A percentile compares a stretch with the other conserved stretches of the same genome.
These are phyloP conservation scores for Russula lepida DNA, from an alignment of 768 basidiomycete genomes.

Conservation along the genomic window DNA sequence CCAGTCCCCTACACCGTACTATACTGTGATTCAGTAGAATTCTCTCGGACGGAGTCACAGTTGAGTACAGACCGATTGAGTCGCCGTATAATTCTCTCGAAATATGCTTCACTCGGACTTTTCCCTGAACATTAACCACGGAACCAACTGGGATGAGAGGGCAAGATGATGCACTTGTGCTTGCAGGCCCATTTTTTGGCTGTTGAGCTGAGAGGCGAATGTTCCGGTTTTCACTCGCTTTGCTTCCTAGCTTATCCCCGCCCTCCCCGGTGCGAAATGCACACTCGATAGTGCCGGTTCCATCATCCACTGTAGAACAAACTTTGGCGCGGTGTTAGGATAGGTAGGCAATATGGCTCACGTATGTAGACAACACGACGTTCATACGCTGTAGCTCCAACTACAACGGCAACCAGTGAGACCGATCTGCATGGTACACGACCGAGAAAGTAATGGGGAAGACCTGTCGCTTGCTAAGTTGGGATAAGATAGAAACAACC, in stretches of 20 bases:
- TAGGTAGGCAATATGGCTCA: slow-evolving; percentile 25
- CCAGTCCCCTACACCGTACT: slow-evolving; percentile 13
- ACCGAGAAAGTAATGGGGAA: slow-evolving; percentile 66
- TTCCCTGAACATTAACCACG: slow-evolving; percentile 15
- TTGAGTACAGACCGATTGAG: slow-evolving; percentile 9
- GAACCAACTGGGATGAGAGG: slow-evolving; percentile 8
- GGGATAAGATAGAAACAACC: neutral
- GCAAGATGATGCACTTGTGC: neutral
- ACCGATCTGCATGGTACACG: slow-evolving; percentile 62
- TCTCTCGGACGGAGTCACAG: neutral
- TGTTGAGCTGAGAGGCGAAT: neutral
- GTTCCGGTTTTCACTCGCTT: neutral
- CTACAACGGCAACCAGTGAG: slow-evolving; percentile 51
- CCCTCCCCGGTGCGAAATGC: slow-evolving; percentile 28
- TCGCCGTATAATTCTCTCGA: slow-evolving; percentile 13
- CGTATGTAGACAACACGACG: slow-evolving; percentile 51
- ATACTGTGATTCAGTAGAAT: neutral
- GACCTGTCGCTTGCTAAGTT: slow-evolving; percentile 28
- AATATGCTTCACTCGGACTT: slow-evolving; percentile 1
- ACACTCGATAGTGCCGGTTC: slow-evolving; percentile 67
- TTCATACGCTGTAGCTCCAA: slow-evolving; percentile 55
- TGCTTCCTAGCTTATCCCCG: neutral
- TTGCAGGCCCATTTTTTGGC: neutral
- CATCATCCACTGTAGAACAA: slow-evolving; percentile 57
- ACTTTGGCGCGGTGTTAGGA: neutral